These are phyloP conservation scores for Penicillium maclennaniae DNA, from an alignment of 495 filamentous ascomycete genomes.

Conservation along the genomic window DNA sequence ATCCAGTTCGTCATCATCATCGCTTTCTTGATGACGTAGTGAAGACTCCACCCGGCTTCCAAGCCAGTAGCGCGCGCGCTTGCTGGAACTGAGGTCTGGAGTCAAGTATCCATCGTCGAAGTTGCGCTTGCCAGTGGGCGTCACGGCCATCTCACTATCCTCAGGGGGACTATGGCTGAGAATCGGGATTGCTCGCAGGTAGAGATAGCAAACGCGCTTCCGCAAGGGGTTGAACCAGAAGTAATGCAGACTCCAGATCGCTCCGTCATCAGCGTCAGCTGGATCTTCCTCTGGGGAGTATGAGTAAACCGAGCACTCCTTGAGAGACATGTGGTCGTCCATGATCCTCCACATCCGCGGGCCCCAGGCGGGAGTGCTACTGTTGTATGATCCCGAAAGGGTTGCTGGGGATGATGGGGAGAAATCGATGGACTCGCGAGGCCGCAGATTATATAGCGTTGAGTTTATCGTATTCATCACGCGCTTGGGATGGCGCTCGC, in stretches of 20 bases:
- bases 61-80: slow-evolving; percentile 80
- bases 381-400: slow-evolving; percentile 41
- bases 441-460: slow-evolving; percentile 78
- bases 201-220: slow-evolving; percentile 94
- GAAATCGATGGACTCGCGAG: slow-evolving; percentile 47
- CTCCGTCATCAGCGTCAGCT: slow-evolving; percentile 83
- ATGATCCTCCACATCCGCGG: slow-evolving; percentile 86
- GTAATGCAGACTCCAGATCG: slow-evolving; percentile 92
- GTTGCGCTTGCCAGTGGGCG: slow-evolving; percentile 43
- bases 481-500: slow-evolving; percentile 65
- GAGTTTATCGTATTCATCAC: slow-evolving; percentile 84
- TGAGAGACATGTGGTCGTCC: slow-evolving; percentile 86
- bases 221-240: slow-evolving; percentile 94
- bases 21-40: slow-evolving; percentile 38
- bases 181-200: slow-evolving; percentile 80
- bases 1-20: slow-evolving; percentile 43
- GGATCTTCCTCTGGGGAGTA: slow-evolving; percentile 83
- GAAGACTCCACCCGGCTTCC: slow-evolving; percentile 53
- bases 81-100: slow-evolving; percentile 57
- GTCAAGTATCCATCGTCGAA: slow-evolving; percentile 48
- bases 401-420: slow-evolving; percentile 45
- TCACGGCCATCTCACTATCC: slow-evolving; percentile 29
- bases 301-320: slow-evolving; percentile 78
- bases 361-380: slow-evolving; percentile 58
- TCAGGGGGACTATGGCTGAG: slow-evolving; percentile 62